Conservation (phyloP, 805 yeast species). For the Saccharomycopsis malanga region DNA sequence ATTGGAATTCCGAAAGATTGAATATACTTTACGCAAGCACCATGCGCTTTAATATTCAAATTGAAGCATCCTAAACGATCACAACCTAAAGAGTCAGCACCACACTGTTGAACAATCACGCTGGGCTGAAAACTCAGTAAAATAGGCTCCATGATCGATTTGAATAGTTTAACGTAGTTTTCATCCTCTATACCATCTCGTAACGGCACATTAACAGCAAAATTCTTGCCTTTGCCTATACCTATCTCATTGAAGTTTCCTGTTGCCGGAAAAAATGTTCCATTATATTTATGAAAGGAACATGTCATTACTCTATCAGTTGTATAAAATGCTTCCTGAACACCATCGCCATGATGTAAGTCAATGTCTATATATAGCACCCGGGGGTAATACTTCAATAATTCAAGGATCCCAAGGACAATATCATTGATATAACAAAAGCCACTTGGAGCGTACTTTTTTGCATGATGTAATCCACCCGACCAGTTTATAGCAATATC, state of each 20-base stretch:
- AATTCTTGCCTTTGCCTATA: slow-evolving; percentile 80
- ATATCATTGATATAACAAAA: slow-evolving; percentile 95
- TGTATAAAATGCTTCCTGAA: slow-evolving; percentile 91
- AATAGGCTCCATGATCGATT: slow-evolving; percentile 83
- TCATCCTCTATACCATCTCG: slow-evolving; percentile 96
- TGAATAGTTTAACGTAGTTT: slow-evolving; percentile 65
- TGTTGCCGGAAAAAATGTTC: slow-evolving; percentile 94
- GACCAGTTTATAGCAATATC: slow-evolving; percentile 96
- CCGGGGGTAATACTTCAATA: slow-evolving; percentile 83
- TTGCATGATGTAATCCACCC: slow-evolving; percentile 96
- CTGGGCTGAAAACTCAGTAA: slow-evolving; percentile 90
- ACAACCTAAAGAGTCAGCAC: slow-evolving; percentile 92
- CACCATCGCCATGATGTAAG: slow-evolving; percentile 97
- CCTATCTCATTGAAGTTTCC: slow-evolving; percentile 90
- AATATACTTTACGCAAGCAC: slow-evolving; percentile 87
- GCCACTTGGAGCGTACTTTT: slow-evolving; percentile 89
- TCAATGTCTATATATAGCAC: slow-evolving; percentile 92
- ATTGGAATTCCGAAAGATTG: slow-evolving; percentile 86
- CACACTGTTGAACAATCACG: slow-evolving; percentile 92
- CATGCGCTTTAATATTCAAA: slow-evolving; percentile 86
- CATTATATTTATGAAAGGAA: slow-evolving; percentile 86
- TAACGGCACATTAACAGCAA: slow-evolving; percentile 84
- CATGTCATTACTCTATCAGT: slow-evolving; percentile 88
- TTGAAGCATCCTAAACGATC: slow-evolving; percentile 94
- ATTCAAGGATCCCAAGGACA: slow-evolving; percentile 78